Conservation (phyloP, 352 stramenopile species). For the Globisporangium heterothallicum region DNA sequence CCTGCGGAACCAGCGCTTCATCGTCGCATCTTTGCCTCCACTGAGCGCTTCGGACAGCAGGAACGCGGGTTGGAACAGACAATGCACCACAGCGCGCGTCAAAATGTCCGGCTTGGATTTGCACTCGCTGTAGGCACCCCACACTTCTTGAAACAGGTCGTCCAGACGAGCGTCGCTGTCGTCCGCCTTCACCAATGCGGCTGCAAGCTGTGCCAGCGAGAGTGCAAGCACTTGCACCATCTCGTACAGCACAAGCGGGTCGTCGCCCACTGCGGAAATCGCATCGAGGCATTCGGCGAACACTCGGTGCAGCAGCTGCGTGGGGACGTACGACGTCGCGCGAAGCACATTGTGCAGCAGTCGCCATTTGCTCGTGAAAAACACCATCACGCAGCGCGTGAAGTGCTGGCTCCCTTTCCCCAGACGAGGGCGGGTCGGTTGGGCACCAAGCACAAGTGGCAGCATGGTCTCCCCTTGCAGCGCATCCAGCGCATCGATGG, state of each 20-base stretch:
- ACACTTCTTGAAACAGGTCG: constrained; percentile 49
- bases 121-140: constrained; percentile 63
- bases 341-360: constrained; percentile 46
- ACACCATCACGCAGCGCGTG: constrained; percentile 25
- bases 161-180: constrained; percentile 23
- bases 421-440: constrained; percentile 13
- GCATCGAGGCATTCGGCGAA: constrained; percentile 44
- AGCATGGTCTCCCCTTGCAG: constrained; percentile 33
- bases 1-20: constrained; percentile 58
- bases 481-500: constrained; percentile 26
- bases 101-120: constrained; percentile 65
- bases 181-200: constrained; percentile 18
- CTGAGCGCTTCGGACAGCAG: constrained; percentile 23
- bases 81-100: constrained; percentile 57
- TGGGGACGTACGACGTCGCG: constrained; percentile 42
- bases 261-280: constrained; percentile 47
- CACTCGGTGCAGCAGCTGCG: constrained; percentile 26
- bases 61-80: constrained; percentile 70
- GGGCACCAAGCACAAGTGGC: constrained; percentile 25
- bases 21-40: constrained; percentile 16
- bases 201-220: constrained; percentile 40
- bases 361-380: constrained; percentile 52
- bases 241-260: constrained; percentile 48
- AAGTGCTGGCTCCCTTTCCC: constrained; percentile 12
- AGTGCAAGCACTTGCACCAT: constrained; percentile 68